phyloP scores from a whole-genome alignment of 2,329 filamentous ascomycete species.

The Penicillium occitanis region DNA sequence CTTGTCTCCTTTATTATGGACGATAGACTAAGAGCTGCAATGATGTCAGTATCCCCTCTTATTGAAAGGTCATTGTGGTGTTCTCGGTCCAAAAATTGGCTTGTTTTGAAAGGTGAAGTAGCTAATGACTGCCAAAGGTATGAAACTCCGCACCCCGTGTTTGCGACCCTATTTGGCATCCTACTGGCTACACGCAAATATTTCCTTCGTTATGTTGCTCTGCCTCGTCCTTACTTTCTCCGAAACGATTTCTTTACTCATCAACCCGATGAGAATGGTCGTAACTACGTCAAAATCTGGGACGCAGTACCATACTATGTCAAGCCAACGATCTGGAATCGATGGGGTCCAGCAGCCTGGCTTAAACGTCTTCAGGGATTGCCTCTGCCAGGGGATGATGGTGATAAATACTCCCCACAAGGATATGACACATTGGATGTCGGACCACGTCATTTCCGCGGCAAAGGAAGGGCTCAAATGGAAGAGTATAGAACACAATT shows the following conservation, averaged over 20 bases:
- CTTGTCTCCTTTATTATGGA: slow-evolving; percentile 63
- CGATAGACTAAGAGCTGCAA: slow-evolving; percentile 62
- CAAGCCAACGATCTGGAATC: slow-evolving; percentile 58
- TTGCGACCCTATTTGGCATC: slow-evolving; percentile 43
- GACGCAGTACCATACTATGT: slow-evolving; percentile 66
- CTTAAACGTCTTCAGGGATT: slow-evolving; percentile 48
- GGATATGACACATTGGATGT: slow-evolving; percentile 57
- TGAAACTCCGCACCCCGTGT: slow-evolving; percentile 38
- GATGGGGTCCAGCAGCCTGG: slow-evolving; percentile 61
- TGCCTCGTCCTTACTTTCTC: slow-evolving; percentile 55
- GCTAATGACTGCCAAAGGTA: slow-evolving; percentile 34
- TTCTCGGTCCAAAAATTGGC: background rate
- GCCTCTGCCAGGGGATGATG: slow-evolving; percentile 50
- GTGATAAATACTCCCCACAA: slow-evolving; percentile 48
- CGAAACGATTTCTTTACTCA: slow-evolving; percentile 45
- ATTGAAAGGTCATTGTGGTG: background rate
- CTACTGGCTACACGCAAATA: slow-evolving; percentile 57
- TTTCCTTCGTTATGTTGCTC: slow-evolving; percentile 57
- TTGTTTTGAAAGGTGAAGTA: background rate
- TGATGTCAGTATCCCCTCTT: slow-evolving; percentile 53
- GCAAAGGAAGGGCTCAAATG: slow-evolving; percentile 53
- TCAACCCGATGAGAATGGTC: slow-evolving; percentile 54
- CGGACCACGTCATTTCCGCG: slow-evolving; percentile 59
- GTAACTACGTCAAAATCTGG: slow-evolving; percentile 54
- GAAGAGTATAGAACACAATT: slow-evolving; percentile 43